A percentile compares a stretch with the other conserved stretches of the same genome.
Conservation (phyloP, 768 basidiomycete species). For the Krasilnikovozyma curviuscula region DNA sequence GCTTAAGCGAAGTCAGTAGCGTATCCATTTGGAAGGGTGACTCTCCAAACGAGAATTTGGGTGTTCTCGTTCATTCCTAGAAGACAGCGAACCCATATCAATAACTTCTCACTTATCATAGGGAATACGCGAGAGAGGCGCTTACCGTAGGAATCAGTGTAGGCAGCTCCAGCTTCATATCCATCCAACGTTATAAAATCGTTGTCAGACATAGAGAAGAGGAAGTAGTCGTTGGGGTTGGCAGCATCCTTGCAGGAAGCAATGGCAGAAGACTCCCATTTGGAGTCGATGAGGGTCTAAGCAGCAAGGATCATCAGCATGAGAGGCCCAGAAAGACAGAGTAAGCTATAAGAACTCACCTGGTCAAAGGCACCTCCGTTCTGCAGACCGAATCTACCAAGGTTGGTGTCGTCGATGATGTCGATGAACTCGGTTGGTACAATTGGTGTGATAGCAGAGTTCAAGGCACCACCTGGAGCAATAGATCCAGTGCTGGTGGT, state of each 20-base stretch:
- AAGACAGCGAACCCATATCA: neutral
- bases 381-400: slow-evolving; percentile 44
- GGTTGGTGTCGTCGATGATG: slow-evolving; percentile 36
- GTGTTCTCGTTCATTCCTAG: slow-evolving; percentile 34
- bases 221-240: slow-evolving; percentile 46
- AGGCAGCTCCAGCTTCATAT: slow-evolving; percentile 34
- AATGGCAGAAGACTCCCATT: slow-evolving; percentile 49
- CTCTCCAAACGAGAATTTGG: slow-evolving; percentile 43
- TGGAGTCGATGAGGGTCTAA: slow-evolving; percentile 41
- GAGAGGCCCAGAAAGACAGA: too few relatives aligned
- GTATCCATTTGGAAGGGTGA: slow-evolving; percentile 46
- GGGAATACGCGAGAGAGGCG: neutral
- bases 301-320: too few relatives aligned
- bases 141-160: slow-evolving; percentile 32
- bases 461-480: neutral
- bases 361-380: slow-evolving; percentile 26
- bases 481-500: slow-evolving; percentile 27
- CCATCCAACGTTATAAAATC: slow-evolving; percentile 44
- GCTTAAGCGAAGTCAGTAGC: too few relatives aligned
- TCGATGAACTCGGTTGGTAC: slow-evolving; percentile 40
- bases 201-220: slow-evolving; percentile 48
- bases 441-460: slow-evolving; percentile 32
- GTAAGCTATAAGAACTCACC: too few relatives aligned
- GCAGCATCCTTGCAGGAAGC: slow-evolving; percentile 35
- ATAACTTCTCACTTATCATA: neutral